phyloP scores from a whole-genome alignment of 169 alveolate genomes.

The Eimeria acervulina region DNA sequence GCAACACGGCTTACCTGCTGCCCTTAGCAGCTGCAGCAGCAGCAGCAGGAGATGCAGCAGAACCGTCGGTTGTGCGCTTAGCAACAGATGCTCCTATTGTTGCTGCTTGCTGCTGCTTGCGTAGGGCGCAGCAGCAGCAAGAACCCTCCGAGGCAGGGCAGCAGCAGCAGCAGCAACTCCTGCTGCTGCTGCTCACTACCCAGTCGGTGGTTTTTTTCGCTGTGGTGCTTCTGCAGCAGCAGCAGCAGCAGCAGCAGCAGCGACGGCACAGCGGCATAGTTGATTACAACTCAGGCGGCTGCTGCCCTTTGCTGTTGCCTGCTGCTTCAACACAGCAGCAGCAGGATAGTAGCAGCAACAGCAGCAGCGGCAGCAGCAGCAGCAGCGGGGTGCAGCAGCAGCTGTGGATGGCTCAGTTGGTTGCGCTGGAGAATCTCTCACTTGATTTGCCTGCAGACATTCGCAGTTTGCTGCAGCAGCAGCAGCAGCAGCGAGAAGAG shows the following conservation, averaged over 20 bases:
- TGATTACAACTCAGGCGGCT: slow-evolving; percentile 39
- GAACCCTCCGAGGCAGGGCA: slow-evolving; percentile 5
- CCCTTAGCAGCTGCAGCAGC: slow-evolving; percentile 72
- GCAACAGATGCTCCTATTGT: slow-evolving; percentile 43
- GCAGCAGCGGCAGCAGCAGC: slow-evolving; percentile 65
- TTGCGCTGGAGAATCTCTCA: slow-evolving; percentile 32
- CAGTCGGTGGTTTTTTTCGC: slow-evolving; percentile 49
- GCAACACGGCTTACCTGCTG: slow-evolving; percentile 57
- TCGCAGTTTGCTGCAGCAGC: slow-evolving; percentile 65
- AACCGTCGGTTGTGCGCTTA: slow-evolving; percentile 2
- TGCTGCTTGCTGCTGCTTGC: slow-evolving; percentile 75
- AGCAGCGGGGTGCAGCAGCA: slow-evolving; percentile 61
- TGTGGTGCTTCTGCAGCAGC: slow-evolving; percentile 66
- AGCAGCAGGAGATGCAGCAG: slow-evolving; percentile 53
- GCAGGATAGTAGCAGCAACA: slow-evolving; percentile 52
- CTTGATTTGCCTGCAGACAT: slow-evolving; percentile 37
- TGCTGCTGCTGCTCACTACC: slow-evolving; percentile 52
- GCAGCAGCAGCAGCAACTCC: slow-evolving; percentile 66
- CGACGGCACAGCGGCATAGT: neutral
- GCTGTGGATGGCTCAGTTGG: slow-evolving; percentile 59
- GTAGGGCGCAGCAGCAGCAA: slow-evolving; percentile 52
- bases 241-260: slow-evolving; percentile 76
- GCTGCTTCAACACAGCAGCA: slow-evolving; percentile 35
- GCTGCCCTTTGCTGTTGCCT: slow-evolving; percentile 59
- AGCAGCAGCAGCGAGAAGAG: slow-evolving; percentile 65